Evolutionary conservation across 1,139 yeast genomes (phyloP).

Genomic region (Pichia sp.): DNA sequence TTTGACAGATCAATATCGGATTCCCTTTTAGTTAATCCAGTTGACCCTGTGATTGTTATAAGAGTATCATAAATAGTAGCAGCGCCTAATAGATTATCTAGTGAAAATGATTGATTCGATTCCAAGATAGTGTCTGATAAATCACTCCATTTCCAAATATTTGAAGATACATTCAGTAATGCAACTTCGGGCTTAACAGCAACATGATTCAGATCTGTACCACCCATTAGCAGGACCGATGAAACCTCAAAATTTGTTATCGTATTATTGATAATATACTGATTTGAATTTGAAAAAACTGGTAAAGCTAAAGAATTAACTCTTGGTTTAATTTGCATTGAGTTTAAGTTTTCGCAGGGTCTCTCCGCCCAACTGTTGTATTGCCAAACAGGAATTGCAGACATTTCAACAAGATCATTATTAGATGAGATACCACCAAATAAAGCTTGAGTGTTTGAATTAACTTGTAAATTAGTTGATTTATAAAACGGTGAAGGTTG

Average conservation of each 20-base stretch:
- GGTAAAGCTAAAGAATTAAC: slow-evolving; percentile 44
- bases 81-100: slow-evolving; percentile 31
- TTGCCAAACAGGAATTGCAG: slow-evolving; percentile 56
- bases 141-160: slow-evolving; percentile 38
- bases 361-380: slow-evolving; percentile 53
- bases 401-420: slow-evolving; percentile 54
- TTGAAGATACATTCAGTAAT: slow-evolving; percentile 29
- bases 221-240: slow-evolving; percentile 34
- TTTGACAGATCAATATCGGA: slow-evolving; percentile 7
- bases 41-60: slow-evolving; percentile 25
- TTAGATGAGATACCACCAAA: slow-evolving; percentile 48
- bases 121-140: slow-evolving; percentile 5
- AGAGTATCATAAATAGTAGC: slow-evolving; percentile 36
- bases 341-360: slow-evolving; percentile 27
- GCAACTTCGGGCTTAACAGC: slow-evolving; percentile 35
- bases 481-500: slow-evolving; percentile 47
- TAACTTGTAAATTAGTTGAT: slow-evolving; percentile 32
- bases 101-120: slow-evolving; percentile 18
- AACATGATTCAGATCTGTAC: slow-evolving; percentile 21
- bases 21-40: slow-evolving; percentile 10
- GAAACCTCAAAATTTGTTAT: slow-evolving; percentile 26
- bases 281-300: slow-evolving; percentile 24
- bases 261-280: slow-evolving; percentile 18
- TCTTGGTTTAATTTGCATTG: slow-evolving; percentile 39
- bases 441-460: slow-evolving; percentile 33